Evolutionary conservation across 2,329 filamentous ascomycete species (phyloP).

Genomic region (Lecanicillium sp.): DNA sequence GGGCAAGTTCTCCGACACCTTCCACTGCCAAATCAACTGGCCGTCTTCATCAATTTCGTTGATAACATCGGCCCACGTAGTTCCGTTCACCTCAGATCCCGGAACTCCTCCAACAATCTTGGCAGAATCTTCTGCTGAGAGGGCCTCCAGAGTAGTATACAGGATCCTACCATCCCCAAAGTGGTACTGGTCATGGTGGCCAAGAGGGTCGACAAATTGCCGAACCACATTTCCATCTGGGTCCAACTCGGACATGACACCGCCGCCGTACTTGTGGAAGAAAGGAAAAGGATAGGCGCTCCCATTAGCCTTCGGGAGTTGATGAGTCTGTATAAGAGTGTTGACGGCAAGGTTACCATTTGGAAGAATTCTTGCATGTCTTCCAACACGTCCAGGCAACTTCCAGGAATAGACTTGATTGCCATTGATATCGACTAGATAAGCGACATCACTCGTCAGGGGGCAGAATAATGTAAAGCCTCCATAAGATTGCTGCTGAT

Average conservation of each 20-base stretch:
- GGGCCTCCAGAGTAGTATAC: slow-evolving; percentile 19
- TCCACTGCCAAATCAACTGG: slow-evolving; percentile 20
- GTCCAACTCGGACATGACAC: slow-evolving; percentile 21
- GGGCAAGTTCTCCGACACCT: slow-evolving; percentile 17
- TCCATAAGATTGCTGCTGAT: slow-evolving; percentile 16
- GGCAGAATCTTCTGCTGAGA: slow-evolving; percentile 17
- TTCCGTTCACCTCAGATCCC: slow-evolving; percentile 16
- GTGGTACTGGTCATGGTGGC: slow-evolving; percentile 22
- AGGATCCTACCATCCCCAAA: slow-evolving; percentile 18
- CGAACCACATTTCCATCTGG: slow-evolving; percentile 16
- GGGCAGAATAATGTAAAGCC: slow-evolving; percentile 22
- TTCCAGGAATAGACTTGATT: slow-evolving; percentile 21
- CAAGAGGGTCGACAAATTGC: slow-evolving; percentile 18
- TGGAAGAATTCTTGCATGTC: slow-evolving; percentile 18
- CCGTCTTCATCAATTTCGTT: slow-evolving; percentile 19
- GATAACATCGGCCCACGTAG: slow-evolving; percentile 21
- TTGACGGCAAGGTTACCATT: slow-evolving; percentile 23
- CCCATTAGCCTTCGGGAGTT: slow-evolving; percentile 13
- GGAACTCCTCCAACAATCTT: slow-evolving; percentile 20
- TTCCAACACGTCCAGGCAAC: slow-evolving; percentile 18
- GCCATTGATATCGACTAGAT: slow-evolving; percentile 20
- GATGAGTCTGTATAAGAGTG: slow-evolving; percentile 13
- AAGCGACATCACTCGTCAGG: slow-evolving; percentile 17
- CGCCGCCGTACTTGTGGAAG: slow-evolving; percentile 23
- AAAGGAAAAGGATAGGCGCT: slow-evolving; percentile 19